Evolutionary conservation across 352 stramenopile genomes (phyloP), one percentile per base, ranked within the genome.

Genomic region (Globisporangium paddicum): DNA sequence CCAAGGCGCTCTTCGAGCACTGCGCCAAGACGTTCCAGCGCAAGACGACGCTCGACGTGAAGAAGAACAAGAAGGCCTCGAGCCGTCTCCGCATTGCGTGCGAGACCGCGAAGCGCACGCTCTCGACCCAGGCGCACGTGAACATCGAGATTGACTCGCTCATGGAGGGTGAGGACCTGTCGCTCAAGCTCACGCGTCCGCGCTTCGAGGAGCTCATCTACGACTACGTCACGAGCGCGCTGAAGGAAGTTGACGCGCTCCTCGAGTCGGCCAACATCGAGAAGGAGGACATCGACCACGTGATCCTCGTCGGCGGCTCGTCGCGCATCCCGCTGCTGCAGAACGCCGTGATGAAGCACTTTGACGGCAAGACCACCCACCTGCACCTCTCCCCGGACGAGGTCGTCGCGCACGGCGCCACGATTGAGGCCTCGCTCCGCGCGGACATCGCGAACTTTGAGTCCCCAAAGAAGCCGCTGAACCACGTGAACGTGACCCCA

Each of bases 141-240:
- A 95, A 96, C 73, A 98, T 99, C 68, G 95, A 98, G 63, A 96
- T 99, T 49, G 96, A 99, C 79, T 97, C 90, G 55, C 88, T 99
- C 18, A 97, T 98, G 73, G 96, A 99, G 55, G 96, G 96, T 40
- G 93, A 98, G 60, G 96, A 99, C 73, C 98, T 98, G 66, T 96
- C 96, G 62, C 87, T 97, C n/a, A 98, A 96, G 70, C 91, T 99
- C 46, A 98, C 96, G 59, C 93, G 96, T 62, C 91, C 95, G 21
- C 79, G 96, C 60, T 99, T 99, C 67, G 96, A 99, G 70, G 95
- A 99, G 65, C 77, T 98, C 32, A 96, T 96, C 66, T 79, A 71
- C 67, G 88, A 98, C 71, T 87, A 93, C 66, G 97, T 99, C 70
- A 79, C 90, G 61, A 87, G 94, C 62, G 90, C 86, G 59, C 86